These are phyloP conservation scores for Furculomyces boomerangus DNA, from an alignment of 371 early-diverging fungal genomes.

Conservation along the genomic window DNA sequence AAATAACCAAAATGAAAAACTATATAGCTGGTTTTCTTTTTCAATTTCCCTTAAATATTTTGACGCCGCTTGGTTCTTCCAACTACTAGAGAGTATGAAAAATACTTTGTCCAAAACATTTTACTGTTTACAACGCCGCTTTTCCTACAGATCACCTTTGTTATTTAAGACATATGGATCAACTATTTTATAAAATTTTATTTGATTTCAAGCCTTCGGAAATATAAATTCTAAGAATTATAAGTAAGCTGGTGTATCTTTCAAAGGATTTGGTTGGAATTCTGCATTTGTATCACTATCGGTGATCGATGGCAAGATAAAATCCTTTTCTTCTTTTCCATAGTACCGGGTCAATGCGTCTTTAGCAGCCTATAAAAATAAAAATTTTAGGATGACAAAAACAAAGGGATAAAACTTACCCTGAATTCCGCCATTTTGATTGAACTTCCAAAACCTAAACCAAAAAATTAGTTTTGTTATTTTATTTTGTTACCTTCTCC, in stretches of 20 bases:
- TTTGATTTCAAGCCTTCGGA: no score
- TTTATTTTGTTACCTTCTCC: slow-evolving; percentile 40
- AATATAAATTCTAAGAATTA: no score
- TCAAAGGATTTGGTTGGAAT: slow-evolving; percentile 27
- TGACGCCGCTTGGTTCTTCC: no score
- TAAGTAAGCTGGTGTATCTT: slow-evolving; percentile 28
- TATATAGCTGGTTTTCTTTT: no score
- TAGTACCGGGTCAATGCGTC: slow-evolving; percentile 67
- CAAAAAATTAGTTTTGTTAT: slow-evolving; percentile 73
- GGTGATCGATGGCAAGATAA: slow-evolving; percentile 46
- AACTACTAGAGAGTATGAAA: no score
- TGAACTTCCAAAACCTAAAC: slow-evolving; percentile 61
- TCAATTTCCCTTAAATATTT: no score
- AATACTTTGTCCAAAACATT: no score
- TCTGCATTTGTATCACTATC: slow-evolving; percentile 28
- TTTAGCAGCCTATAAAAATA: slow-evolving; percentile 36
- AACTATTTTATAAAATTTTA: no score
- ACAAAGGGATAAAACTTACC: slow-evolving; percentile 1
- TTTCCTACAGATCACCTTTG: no score
- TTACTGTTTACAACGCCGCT: no score
- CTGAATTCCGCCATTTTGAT: slow-evolving; percentile 82
- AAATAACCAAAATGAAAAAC: no score
- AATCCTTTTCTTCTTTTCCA: slow-evolving; percentile 54
- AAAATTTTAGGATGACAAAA: background rate
- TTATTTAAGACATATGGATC: no score